Evolutionary conservation across 768 basidiomycete species (phyloP).

Genomic region (Tulasnella sp.): DNA sequence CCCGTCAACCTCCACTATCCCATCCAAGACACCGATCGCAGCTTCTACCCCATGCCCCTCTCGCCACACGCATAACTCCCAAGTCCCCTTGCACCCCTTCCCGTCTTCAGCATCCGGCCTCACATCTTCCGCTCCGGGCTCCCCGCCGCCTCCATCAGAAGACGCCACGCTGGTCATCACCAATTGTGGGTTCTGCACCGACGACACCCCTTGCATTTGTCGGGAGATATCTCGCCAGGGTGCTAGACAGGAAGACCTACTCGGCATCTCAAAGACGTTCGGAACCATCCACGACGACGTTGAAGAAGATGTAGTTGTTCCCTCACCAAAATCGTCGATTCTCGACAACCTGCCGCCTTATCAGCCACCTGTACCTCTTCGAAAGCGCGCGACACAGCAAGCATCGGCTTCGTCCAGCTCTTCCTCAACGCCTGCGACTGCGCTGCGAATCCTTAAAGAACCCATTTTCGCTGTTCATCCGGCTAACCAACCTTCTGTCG

Average conservation of each 20-base stretch:
- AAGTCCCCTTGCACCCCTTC: conserved; percentile 29
- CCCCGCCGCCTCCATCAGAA: conserved; percentile 41
- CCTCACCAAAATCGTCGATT: conserved; percentile 36
- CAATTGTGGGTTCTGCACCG: conserved; percentile 73
- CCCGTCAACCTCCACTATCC: neutral
- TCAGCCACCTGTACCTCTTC: conserved; percentile 77
- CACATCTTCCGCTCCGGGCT: conserved; percentile 50
- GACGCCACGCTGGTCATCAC: conserved; percentile 45
- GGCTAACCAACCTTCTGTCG: neutral
- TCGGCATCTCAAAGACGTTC: conserved; percentile 13
- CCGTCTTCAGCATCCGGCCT: conserved; percentile 33
- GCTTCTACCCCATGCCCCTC: neutral
- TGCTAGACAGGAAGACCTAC: neutral
- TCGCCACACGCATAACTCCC: too few relatives aligned
- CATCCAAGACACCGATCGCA: neutral
- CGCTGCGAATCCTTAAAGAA: neutral
- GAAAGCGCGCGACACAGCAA: conserved; percentile 44
- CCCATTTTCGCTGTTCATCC: conserved; percentile 2
- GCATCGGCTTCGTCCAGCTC: conserved; percentile 21
- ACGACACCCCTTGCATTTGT: conserved; percentile 70
- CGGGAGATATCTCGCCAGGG: conserved; percentile 45
- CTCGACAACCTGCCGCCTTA: conserved; percentile 74
- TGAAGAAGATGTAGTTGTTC: neutral
- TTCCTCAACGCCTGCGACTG: neutral
- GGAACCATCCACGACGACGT: neutral